Base-by-base conservation (phyloP, 2,329 filamentous ascomycete genomes). In the Colletotrichum sp. region DNA sequence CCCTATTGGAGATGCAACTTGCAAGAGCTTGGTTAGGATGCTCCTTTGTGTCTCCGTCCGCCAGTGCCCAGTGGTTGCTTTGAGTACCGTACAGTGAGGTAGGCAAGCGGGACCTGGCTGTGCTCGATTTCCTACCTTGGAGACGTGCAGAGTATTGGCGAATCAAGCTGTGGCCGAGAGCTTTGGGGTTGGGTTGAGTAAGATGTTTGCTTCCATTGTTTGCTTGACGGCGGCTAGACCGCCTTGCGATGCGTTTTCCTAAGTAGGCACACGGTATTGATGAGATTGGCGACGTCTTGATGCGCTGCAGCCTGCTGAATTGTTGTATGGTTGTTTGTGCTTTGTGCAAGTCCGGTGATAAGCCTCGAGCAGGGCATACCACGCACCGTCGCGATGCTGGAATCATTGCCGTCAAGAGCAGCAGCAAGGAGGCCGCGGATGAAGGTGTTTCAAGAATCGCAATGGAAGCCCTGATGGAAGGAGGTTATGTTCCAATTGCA, bases 401-500 rank as follows among this genome's bases (percentile, higher is more conserved):
- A 21, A 12, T 21, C 28, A 15, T 52, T 52, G n/a, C 44, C n/a
- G n/a, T 24, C 36, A 63, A 8, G 21, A 24, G 21, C 16, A 32
- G 18, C 59, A 18, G 59, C 59, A 30, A 57, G 39, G 30, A 59
- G 30, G 57, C 32, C 39, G 32, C 69, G 57, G 16, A 57, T n/a
- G 16, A 57, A 10, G 44, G 13, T 65, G 70, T 76, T 73, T 73
- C 73, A 69, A 73, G 70, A 76, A 76, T 34, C 26, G 64, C 59
- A n/a, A 76, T 76, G 34, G 73, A 76, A 76, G 73, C 32, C 36
- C 21, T 13, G 49, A 76, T 75, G 57, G 73, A 76, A 76, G 59
- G 44, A 76, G 39, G 69, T 32, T 21, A 63, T 32, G 39, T 13
- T 73, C 70, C n/a, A 72, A 36, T 44, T 62, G 60, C 32, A 49